These are phyloP conservation scores for Westerdykella sp. DNA, from an alignment of 2,329 filamentous ascomycete genomes.

Conservation along the genomic window DNA sequence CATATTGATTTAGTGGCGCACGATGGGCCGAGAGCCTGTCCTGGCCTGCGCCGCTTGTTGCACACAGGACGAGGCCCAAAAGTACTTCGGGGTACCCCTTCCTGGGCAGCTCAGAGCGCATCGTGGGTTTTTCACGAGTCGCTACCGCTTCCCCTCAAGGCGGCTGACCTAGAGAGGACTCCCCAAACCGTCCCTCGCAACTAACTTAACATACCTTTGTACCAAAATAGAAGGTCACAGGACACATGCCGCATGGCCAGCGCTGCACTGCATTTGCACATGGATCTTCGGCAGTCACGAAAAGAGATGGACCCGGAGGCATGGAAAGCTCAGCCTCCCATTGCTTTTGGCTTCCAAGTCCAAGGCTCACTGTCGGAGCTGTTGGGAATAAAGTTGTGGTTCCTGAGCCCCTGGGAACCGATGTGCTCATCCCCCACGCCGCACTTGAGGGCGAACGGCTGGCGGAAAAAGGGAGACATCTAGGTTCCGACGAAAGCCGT, in stretches of 20 bases:
- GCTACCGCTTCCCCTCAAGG: slow-evolving; percentile 2
- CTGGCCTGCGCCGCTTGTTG: too few species aligned
- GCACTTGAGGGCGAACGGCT: slow-evolving; percentile 11
- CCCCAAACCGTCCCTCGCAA: too few species aligned
- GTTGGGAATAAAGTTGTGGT: slow-evolving; percentile 20
- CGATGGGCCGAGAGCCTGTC: not conserved
- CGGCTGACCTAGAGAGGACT: slow-evolving; percentile 3
- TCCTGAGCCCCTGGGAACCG: slow-evolving; percentile 25
- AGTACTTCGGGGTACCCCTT: slow-evolving; percentile 4
- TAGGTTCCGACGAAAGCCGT: not conserved
- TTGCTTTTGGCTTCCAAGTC: slow-evolving; percentile 26
- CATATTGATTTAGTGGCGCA: slow-evolving; percentile 3
- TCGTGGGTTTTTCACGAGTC: not conserved
- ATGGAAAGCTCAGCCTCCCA: slow-evolving; percentile 20
- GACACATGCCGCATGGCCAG: slow-evolving; percentile 3
- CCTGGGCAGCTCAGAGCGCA: not conserved
- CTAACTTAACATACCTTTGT: too few species aligned
- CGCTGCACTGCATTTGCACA: slow-evolving; percentile 7
- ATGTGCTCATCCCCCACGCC: slow-evolving; percentile 23
- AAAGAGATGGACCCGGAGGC: slow-evolving; percentile 12
- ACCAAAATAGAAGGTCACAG: slow-evolving; percentile 6
- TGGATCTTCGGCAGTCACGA: slow-evolving; percentile 17
- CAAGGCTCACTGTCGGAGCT: slow-evolving; percentile 14
- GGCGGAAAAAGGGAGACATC: slow-evolving; percentile 4
- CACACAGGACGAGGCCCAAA: slow-evolving; percentile 16